Evolutionary conservation across 2,329 filamentous ascomycete genomes (phyloP).

Genomic region (Drechslerella stenobrocha): DNA sequence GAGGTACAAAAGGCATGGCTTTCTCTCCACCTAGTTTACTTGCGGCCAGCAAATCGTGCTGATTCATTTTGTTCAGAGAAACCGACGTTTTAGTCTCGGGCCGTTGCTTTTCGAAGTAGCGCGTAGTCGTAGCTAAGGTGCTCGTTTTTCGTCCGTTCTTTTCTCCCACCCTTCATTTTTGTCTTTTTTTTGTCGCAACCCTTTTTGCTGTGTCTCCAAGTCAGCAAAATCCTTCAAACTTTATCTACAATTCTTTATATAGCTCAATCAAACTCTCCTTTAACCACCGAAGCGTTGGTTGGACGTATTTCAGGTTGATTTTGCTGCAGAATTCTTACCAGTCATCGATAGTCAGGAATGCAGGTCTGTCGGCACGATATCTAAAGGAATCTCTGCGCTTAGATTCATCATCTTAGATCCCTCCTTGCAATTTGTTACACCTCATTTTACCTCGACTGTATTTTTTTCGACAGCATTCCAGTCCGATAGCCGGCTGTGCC

Average conservation of each 20-base stretch:
- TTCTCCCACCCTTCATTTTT: constrained; percentile 12
- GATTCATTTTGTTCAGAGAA: constrained; percentile 18
- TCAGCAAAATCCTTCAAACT: too few relatives aligned
- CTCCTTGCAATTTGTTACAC: not conserved
- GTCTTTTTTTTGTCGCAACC: constrained; percentile 2
- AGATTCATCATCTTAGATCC: too few relatives aligned
- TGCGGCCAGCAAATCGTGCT: constrained; percentile 27
- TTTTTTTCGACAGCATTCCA: constrained; percentile 9
- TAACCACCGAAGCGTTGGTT: constrained; percentile 4
- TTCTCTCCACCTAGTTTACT: constrained; percentile 11
- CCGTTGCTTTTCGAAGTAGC: not conserved
- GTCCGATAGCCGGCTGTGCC: constrained; percentile 16
- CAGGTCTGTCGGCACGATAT: constrained; percentile 26
- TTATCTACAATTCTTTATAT: constrained; percentile 28
- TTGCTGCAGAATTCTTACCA: not conserved
- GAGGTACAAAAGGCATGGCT: constrained; percentile 20
- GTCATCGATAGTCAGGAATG: constrained; percentile 38
- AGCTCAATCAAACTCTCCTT: constrained; percentile 32
- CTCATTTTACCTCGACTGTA: not conserved
- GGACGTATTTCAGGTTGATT: constrained; percentile 24
- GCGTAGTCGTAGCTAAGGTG: constrained; percentile 2
- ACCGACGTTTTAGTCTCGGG: constrained; percentile 32
- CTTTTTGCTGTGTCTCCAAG: constrained; percentile 3
- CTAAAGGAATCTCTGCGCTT: constrained; percentile 23
- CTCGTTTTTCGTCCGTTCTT: constrained; percentile 47